Evolutionary conservation across 441 rosid species (phyloP).

Genomic region (Euphorbia corollata): DNA sequence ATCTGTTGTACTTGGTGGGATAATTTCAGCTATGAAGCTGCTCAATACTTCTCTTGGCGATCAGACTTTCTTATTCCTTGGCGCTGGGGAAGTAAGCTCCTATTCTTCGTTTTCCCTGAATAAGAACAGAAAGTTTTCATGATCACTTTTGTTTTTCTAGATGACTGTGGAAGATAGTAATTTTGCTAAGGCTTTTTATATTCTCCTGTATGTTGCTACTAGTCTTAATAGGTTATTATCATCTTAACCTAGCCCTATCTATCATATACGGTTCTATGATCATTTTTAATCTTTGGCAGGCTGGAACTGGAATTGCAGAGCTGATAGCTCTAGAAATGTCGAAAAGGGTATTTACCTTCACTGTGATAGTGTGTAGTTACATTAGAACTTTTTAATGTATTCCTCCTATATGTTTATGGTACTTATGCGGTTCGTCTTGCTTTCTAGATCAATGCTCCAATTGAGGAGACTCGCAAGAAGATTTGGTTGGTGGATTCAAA

Average conservation of each 20-base stretch:
- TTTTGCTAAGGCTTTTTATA: background rate
- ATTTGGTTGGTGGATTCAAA: constrained; percentile 87
- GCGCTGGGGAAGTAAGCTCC: constrained; percentile 79
- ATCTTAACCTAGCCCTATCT: background rate
- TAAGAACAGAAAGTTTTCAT: background rate
- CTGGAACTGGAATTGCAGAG: constrained; percentile 91
- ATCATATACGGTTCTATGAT: background rate
- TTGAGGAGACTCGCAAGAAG: constrained; percentile 70
- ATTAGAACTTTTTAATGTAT: too few species aligned
- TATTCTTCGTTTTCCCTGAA: background rate
- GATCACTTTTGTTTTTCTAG: background rate
- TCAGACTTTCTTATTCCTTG: constrained; percentile 78
- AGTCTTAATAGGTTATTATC: background rate
- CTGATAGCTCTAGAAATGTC: constrained; percentile 79
- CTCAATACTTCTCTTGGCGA: constrained; percentile 53
- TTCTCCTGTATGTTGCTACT: background rate
- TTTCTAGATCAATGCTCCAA: constrained; percentile 14
- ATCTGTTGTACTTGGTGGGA: constrained; percentile 74
- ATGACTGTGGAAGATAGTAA: background rate
- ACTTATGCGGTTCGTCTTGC: too few species aligned
- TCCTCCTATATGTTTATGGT: too few species aligned
- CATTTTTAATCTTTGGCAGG: constrained; percentile 36
- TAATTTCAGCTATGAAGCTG: constrained; percentile 59
- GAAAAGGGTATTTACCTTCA: constrained; percentile 43
- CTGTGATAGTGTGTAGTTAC: background rate